phyloP scores from a whole-genome alignment of 345 rosid species.

The Zanthoxylum bungeanum region DNA sequence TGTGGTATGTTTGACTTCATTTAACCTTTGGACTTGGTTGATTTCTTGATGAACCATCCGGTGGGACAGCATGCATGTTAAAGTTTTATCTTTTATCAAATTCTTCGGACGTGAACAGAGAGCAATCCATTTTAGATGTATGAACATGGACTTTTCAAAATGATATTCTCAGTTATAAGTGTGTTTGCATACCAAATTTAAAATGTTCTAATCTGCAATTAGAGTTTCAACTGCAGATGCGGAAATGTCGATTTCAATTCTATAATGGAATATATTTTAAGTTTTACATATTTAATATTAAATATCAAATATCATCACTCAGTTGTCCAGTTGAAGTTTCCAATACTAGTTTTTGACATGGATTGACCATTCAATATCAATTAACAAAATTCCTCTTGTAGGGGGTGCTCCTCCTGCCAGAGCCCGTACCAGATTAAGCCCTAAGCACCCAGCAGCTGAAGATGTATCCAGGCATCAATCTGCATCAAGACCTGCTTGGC shows the following conservation, averaged over 20 bases:
- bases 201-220: not conserved
- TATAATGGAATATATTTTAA: not conserved
- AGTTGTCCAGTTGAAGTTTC: not conserved
- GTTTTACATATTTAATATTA: not conserved
- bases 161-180: not conserved
- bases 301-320: not conserved
- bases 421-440: conserved; percentile 34
- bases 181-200: not conserved
- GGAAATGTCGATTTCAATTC: not conserved
- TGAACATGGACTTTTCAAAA: not conserved
- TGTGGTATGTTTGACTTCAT: conserved; percentile 53
- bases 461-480: conserved; percentile 46
- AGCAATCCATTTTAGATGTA: not conserved
- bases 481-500: conserved; percentile 75
- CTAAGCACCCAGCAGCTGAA: conserved; percentile 46
- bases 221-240: conserved; percentile 1
- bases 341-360: not conserved
- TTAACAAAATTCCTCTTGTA: conserved; percentile 22
- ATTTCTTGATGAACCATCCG: conserved; percentile 2
- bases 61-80: not conserved
- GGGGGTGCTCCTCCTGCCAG: conserved; percentile 45
- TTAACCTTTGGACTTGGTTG: not conserved
- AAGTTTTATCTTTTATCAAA: not conserved
- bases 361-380: conserved; percentile 4
- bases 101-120: too few relatives aligned